Evolutionary conservation across 2,329 filamentous ascomycete species (phyloP), one percentile per base, ranked within the genome.

Genomic region (Talaromyces pinophilus): DNA sequence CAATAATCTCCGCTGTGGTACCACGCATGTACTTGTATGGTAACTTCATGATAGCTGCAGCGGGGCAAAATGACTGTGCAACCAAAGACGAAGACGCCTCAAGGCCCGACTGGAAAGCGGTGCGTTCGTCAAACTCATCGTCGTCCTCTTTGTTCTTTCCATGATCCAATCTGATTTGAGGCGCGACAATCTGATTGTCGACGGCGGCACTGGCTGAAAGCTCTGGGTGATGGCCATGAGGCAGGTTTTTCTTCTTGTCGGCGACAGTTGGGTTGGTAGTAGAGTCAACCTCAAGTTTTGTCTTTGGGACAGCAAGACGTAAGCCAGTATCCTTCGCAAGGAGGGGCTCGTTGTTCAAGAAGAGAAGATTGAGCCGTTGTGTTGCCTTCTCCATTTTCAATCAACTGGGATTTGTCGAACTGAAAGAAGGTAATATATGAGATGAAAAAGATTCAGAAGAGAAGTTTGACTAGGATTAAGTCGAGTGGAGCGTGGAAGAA

Each of bases 1-100:
- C 77, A 42, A 82, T 76, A 28, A 55, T 64, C 59, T 79, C 73
- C 33, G 74, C 70, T 13, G 72, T 64, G 4, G 76, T 68, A 10
- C 75, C 73, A 61, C 69, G 67, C 54, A 83, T 70, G 66, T 78
- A 79, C 65, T 76, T 80, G 72, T 82, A 82, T 3, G 81, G 80
- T 62, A 78, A 81, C 46, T 77, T 78, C 15, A 75, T 74, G 6
- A 82, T 73, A 19, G 79, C 74, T 10, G 72, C 54, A 33, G 80
- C 72, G 5, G 79, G 78, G 65, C 78, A 82, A 69, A 82, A 82
- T 15, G 70, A 72, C 10, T 71, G 70, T 35, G 69, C 66, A 33
- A 68, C 35, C 15, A 54, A 17, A 54, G 50, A 15, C 17, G 57
- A 42, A 62, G 65, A 13, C 19, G 62, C 63, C 59, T 62, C 42